Evolutionary conservation across 1,284 basidiomycete genomes (phyloP), one percentile per base, ranked within the genome.

Genomic region (Trametes hirsuta): DNA sequence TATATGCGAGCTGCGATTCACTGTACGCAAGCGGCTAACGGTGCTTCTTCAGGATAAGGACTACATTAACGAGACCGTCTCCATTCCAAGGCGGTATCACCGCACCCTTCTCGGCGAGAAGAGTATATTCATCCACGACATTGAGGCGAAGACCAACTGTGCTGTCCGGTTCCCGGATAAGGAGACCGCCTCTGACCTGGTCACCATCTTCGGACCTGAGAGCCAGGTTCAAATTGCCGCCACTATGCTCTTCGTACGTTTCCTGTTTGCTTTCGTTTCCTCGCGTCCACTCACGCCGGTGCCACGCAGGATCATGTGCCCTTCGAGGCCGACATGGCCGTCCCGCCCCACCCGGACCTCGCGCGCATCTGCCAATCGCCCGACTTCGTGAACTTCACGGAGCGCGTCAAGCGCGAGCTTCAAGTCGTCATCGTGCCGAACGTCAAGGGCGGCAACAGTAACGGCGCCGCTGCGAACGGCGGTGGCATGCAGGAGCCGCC

Each of bases 171-270:
- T 98, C 83, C 96, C 97, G 3, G 94, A 96, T 77, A 96, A 95
- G 75, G 96, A 98, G 79, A 88, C 87, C 6, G 96, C 94, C 3
- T 95, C 92, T 46, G 95, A 97, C 69, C 81, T 93, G 35, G 91
- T 99, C 42, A 90, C 87, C 24, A 94, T 99, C 69, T 98, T 95
- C 73, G 97, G 97, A 1, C 97, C 97, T 18, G 96, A 98, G 74
- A 93, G 90, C 67, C 97, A 99, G 75, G 93, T 98, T 14, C 94
- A 97, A 75, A 96, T 98, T 68, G 95, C 97, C 34, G 93, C 93
- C 22, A 91, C 96, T 14, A 98, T 98, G 95, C 82, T 99, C 59
- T 79, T 98, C 78, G 92, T 91, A 74, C 61, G 87, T 78, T 14
- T 42, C 40, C 37, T 40, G 22, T 35, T 10, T 55, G 55, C 56